These are phyloP conservation scores for Macrolepiota dolichaula DNA, from an alignment of 768 basidiomycete species.

Conservation along the genomic window DNA sequence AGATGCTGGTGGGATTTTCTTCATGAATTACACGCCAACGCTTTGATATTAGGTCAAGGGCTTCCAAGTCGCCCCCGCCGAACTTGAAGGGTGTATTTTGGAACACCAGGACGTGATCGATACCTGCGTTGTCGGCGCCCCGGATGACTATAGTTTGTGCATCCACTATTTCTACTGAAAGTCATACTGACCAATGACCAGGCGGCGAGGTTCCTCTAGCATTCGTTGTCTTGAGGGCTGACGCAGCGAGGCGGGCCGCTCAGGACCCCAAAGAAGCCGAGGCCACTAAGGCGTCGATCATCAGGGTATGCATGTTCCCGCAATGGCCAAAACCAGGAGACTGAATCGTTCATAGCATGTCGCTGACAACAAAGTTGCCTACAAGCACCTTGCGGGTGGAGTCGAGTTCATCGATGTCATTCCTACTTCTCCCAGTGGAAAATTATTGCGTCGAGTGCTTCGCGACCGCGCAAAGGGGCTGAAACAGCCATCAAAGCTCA, in stretches of 20 bases:
- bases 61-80: slow-evolving; percentile 74
- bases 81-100: slow-evolving; percentile 65
- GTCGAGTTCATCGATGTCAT: slow-evolving; percentile 53
- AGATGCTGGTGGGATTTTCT: neutral
- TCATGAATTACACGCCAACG: slow-evolving; percentile 12
- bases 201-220: slow-evolving; percentile 70
- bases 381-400: slow-evolving; percentile 59
- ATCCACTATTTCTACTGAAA: neutral
- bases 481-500: slow-evolving; percentile 1
- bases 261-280: slow-evolving; percentile 24
- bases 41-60: slow-evolving; percentile 55
- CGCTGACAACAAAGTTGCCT: slow-evolving; percentile 48
- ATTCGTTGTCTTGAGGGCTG: slow-evolving; percentile 51
- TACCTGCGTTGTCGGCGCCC: slow-evolving; percentile 61
- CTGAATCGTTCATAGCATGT: slow-evolving; percentile 37
- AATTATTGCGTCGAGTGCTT: slow-evolving; percentile 44
- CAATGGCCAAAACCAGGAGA: neutral
- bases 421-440: slow-evolving; percentile 65
- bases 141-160: slow-evolving; percentile 57
- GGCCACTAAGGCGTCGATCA: slow-evolving; percentile 42
- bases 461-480: slow-evolving; percentile 43
- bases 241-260: slow-evolving; percentile 33
- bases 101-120: slow-evolving; percentile 58
- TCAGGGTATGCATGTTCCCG: slow-evolving; percentile 32
- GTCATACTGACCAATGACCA: slow-evolving; percentile 15